Conservation (phyloP, 2,329 filamentous ascomycete species). For the Pseudogymnoascus sp. region DNA sequence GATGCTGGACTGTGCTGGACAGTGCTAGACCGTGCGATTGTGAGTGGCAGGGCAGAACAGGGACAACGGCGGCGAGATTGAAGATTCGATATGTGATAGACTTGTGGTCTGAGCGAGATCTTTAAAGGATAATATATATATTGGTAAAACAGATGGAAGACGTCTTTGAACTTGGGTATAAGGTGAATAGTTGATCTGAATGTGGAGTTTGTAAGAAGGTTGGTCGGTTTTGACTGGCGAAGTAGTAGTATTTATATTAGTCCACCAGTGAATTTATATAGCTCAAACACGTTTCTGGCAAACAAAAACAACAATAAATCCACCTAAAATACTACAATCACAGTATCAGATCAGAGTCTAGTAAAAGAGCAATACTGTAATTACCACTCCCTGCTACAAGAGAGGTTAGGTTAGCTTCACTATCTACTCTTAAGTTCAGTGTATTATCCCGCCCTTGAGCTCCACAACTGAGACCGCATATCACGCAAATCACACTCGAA, state of each 20-base stretch:
- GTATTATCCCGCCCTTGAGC: not conserved
- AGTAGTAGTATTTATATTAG: not conserved
- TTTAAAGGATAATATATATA: not conserved
- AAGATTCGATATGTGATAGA: slow-evolving; percentile 4
- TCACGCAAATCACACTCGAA: not conserved
- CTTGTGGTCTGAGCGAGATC: not conserved
- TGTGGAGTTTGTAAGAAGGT: not conserved
- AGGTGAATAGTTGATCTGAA: not conserved
- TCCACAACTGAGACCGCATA: not conserved
- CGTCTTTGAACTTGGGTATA: not conserved
- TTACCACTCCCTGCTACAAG: not conserved
- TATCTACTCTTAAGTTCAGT: not conserved
- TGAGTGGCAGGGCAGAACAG: not conserved
- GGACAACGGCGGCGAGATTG: not conserved
- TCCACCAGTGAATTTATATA: not conserved
- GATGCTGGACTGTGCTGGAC: not conserved
- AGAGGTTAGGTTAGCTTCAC: not conserved
- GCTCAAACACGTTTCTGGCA: not conserved
- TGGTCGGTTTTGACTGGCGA: not conserved
- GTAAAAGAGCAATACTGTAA: not conserved
- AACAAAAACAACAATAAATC: not conserved
- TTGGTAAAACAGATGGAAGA: not conserved
- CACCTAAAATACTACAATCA: not conserved
- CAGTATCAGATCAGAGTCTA: not conserved
- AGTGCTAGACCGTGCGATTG: not conserved